Evolutionary conservation across 2,329 filamentous ascomycete genomes (phyloP), one percentile per base, ranked within the genome.

Genomic region (Ustulina deusta): DNA sequence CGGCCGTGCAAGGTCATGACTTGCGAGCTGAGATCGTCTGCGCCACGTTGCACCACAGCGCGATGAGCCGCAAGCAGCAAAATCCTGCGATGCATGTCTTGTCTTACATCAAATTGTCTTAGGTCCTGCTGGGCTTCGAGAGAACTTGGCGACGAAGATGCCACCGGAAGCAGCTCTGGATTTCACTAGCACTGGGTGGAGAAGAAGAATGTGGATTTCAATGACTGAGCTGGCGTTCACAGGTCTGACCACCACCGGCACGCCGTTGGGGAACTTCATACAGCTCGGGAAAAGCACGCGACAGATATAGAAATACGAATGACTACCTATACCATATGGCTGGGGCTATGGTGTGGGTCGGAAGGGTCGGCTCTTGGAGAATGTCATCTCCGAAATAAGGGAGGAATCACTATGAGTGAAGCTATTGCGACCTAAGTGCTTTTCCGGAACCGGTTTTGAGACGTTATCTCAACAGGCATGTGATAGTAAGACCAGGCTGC

Each of bases 191-290:
- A 29, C 2, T n/a, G 13, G 27, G 44, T 7, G 6, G 29, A 36
- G 36, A 25, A n/a, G 9, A 32, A 22, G 25, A n/a, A 3, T 22
- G 27, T 52, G 54, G 29, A 51, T 54, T 57, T 40, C 34, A 40
- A 60, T 48, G 52, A 44, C 20, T 40, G 11, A 36, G 32, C 29
- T 34, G 36, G 17, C 25, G 22, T 29, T n/a, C 54, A n/a, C 15
- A 62, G 3, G 42, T 61, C 65, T 70, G 68, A 68, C 65, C 65
- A 65, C 61, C 68, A 65, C 49, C 68, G 68, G 68, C 54, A 65
- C 57, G 49, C 68, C 65, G 68, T 68, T 68, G 68, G 68, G 65
- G 68, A 65, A 68, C 48, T 38, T 68, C 46, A 64, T 6, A 42
- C 34, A 10, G 29, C 32, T 15, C 36, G 29, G n/a, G 17, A 11